Evolutionary conservation across 2,329 filamentous ascomycete species (phyloP).

Genomic region (Cladosporium sp.): DNA sequence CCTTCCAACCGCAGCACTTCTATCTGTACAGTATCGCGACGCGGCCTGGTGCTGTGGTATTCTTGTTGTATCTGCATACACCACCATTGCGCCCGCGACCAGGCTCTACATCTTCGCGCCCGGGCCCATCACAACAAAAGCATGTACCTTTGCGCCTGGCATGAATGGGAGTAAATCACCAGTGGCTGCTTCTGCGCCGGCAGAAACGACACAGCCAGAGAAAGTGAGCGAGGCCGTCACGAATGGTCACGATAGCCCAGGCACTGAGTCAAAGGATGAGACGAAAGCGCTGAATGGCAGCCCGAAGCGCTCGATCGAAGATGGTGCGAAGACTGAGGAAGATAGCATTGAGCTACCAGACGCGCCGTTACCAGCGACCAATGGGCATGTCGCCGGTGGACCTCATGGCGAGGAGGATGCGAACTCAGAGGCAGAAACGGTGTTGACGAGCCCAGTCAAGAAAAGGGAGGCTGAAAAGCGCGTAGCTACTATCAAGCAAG

Average conservation of each 20-base stretch:
- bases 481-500: constrained; percentile 8
- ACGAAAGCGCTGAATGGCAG: constrained; percentile 11
- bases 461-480: constrained; percentile 34
- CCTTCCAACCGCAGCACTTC: background rate
- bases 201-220: background rate
- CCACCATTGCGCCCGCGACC: background rate
- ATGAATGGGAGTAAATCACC: constrained; percentile 30
- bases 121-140: constrained; percentile 7
- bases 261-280: constrained; percentile 7
- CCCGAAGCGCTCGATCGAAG: constrained; percentile 16
- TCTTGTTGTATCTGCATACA: background rate
- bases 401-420: constrained; percentile 30
- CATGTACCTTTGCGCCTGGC: constrained; percentile 16
- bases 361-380: constrained; percentile 6
- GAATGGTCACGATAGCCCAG: constrained; percentile 8
- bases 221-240: background rate
- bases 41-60: constrained; percentile 7
- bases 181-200: constrained; percentile 17
- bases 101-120: constrained; percentile 5
- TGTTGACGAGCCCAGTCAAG: constrained; percentile 43
- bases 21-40: constrained; percentile 13
- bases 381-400: constrained; percentile 5
- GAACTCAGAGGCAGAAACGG: constrained; percentile 49
- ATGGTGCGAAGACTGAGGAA: background rate
- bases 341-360: constrained; percentile 12